Conservation (phyloP, 192 early-diverging fungal species). For the Linnemannia elongata region DNA sequence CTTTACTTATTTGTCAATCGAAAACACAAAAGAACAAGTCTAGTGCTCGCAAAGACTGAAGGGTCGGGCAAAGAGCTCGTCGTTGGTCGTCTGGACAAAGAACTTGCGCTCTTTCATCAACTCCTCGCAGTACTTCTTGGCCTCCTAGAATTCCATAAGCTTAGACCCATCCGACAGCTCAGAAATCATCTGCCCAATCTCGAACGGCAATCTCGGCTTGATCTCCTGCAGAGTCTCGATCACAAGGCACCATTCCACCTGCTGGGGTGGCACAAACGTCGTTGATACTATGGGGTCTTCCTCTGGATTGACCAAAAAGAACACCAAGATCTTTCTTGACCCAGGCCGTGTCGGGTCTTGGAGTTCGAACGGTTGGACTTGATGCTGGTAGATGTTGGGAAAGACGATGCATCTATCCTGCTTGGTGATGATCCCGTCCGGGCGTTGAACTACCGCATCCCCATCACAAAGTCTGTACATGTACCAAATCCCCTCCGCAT, state of each 20-base stretch:
- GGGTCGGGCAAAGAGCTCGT: constrained; percentile 16
- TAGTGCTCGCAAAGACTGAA: constrained; percentile 31
- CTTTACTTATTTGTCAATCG: too few species aligned
- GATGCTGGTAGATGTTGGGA: constrained; percentile 80
- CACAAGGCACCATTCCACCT: constrained; percentile 45
- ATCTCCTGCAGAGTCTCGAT: not conserved
- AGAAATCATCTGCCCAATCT: constrained; percentile 9
- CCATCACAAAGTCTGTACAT: constrained; percentile 60
- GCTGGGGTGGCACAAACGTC: constrained; percentile 73
- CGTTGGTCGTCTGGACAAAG: constrained; percentile 18
- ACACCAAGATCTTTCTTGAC: constrained; percentile 74
- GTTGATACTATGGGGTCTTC: constrained; percentile 65
- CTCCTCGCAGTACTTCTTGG: constrained; percentile 13
- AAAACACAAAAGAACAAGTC: too few species aligned
- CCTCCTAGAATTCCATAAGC: constrained; percentile 1
- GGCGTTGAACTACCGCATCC: constrained; percentile 47
- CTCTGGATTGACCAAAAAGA: constrained; percentile 79
- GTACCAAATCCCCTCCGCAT: constrained; percentile 20
- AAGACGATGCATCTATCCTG: constrained; percentile 76
- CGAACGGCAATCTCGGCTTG: constrained; percentile 6
- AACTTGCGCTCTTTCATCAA: constrained; percentile 30
- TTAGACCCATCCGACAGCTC: constrained; percentile 4
- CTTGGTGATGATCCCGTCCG: constrained; percentile 60
- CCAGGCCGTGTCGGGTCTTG: constrained; percentile 63
- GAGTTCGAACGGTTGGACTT: constrained; percentile 72